Evolutionary conservation across 2,329 filamentous ascomycete genomes (phyloP).

Genomic region (Aureobasidium zeae): DNA sequence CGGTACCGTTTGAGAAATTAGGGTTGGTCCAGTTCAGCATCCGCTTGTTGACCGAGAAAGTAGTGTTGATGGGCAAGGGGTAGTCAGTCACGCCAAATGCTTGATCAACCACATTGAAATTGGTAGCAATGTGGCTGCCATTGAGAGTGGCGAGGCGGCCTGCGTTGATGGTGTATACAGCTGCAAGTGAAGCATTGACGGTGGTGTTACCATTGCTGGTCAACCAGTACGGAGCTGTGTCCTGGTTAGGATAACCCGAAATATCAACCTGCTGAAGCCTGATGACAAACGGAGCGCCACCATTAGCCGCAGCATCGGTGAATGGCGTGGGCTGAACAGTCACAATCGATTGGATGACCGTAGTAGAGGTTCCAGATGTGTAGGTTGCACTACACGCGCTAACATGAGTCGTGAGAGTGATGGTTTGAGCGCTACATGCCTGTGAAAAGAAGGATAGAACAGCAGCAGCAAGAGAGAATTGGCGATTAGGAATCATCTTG

Average conservation of each 20-base stretch:
- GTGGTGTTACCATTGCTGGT: conserved; percentile 28
- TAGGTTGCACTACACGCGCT: conserved; percentile 15
- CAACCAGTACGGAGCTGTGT: conserved; percentile 21
- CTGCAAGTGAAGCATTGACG: conserved; percentile 23
- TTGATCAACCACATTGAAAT: conserved; percentile 20
- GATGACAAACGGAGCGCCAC: conserved; percentile 27
- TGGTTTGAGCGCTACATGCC: conserved; percentile 12
- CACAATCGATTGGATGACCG: conserved; percentile 25
- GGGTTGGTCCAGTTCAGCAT: conserved; percentile 27
- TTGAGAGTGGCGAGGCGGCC: conserved; percentile 21
- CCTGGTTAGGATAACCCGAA: conserved; percentile 14
- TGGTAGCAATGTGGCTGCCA: conserved; percentile 23
- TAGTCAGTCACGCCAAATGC: conserved; percentile 23
- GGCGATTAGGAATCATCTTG: conserved; percentile 3
- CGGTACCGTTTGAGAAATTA: conserved; percentile 25
- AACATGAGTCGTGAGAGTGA: conserved; percentile 17
- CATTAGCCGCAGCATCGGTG: conserved; percentile 24
- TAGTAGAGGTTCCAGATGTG: conserved; percentile 13
- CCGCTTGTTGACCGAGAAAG: conserved; percentile 23
- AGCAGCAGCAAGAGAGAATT: conserved; percentile 1
- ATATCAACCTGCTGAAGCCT: conserved; percentile 22
- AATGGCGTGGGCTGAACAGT: conserved; percentile 23
- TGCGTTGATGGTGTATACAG: conserved; percentile 25
- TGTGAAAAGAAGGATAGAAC: conserved; percentile 8
- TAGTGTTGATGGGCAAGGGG: conserved; percentile 23